Evolutionary conservation across 805 yeast species (phyloP).

Genomic region (Zygosaccharomyces rouxii): DNA sequence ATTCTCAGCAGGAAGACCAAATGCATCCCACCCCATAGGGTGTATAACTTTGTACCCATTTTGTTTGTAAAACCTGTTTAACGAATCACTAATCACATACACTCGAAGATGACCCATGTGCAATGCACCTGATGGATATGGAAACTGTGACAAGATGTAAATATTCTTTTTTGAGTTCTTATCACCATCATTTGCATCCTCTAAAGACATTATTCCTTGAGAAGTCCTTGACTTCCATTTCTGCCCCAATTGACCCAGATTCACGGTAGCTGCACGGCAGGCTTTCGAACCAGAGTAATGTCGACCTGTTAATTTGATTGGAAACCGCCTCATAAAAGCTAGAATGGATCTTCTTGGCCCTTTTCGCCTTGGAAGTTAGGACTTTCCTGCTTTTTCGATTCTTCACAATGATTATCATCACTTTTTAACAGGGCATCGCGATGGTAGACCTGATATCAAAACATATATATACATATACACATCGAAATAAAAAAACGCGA

Average conservation of each 20-base stretch:
- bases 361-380: neutral
- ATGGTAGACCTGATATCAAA: neutral
- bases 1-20: constrained; percentile 97
- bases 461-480: neutral
- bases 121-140: constrained; percentile 89
- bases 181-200: neutral
- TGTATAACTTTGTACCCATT: constrained; percentile 77
- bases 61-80: constrained; percentile 73
- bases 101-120: constrained; percentile 96
- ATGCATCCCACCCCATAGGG: constrained; percentile 99
- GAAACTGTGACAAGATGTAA: constrained; percentile 83
- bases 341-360: neutral
- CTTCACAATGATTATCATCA: neutral
- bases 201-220: constrained; percentile 12
- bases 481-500: neutral
- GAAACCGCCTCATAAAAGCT: neutral
- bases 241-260: constrained; percentile 19
- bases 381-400: neutral
- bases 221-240: constrained; percentile 30
- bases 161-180: constrained; percentile 13
- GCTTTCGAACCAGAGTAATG: neutral
- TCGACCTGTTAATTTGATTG: neutral
- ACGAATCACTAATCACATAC: constrained; percentile 81
- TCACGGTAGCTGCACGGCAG: constrained; percentile 3
- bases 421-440: neutral